Base-by-base conservation (phyloP, 164 flowering plant species). In the Kalanchoe fedtschenkoi region DNA sequence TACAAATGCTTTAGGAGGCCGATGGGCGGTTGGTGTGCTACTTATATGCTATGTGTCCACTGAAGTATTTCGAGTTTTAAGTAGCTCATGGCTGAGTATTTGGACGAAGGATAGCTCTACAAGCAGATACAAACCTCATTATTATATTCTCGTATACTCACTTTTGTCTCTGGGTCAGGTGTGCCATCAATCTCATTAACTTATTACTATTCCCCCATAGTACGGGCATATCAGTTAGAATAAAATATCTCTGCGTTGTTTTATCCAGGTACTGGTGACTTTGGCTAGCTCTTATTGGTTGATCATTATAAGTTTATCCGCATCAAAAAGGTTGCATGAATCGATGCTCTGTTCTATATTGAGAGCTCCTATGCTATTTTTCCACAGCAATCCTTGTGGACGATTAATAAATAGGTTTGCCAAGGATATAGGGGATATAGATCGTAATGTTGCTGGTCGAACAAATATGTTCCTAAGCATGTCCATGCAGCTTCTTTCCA, bases 311-410 rank as follows among this genome's bases (percentile, higher is more conserved):
- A 93, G 99, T 78, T 88, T 90, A 70, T 80, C 69, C 71, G 99
- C 97, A 33, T 84, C 99, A 41, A 82, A 74, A 81, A 80, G 80
- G 61, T 65, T 93, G 78, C 99, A 93, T 68, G 85, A 88, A 64
- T 78, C 81, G 9, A 88, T 90, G 97, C 83, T 93, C 43, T 69
- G 63, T 42, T 79, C 96, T 34, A 84, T 93, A 16, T 63, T 93
- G 65, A 74, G 92, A 78, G 95, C 97, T 69, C 99, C 97, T 19
- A 90, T 93, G 96, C 77, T 88, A 13, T 93, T 93, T 76, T 90
- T 93, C 68, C 95, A 93, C 60, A 88, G 92, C 21, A 90, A 88
- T 73, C 99, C 97, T 54, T 70, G 77, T 58, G 99, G 99, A 35
- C 74, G 99, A 54, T 74, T 93, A 60, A 85, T 93, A 69, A 93